Evolutionary conservation across 768 basidiomycete species (phyloP).

Genomic region (Gloeophyllum trabeum): DNA sequence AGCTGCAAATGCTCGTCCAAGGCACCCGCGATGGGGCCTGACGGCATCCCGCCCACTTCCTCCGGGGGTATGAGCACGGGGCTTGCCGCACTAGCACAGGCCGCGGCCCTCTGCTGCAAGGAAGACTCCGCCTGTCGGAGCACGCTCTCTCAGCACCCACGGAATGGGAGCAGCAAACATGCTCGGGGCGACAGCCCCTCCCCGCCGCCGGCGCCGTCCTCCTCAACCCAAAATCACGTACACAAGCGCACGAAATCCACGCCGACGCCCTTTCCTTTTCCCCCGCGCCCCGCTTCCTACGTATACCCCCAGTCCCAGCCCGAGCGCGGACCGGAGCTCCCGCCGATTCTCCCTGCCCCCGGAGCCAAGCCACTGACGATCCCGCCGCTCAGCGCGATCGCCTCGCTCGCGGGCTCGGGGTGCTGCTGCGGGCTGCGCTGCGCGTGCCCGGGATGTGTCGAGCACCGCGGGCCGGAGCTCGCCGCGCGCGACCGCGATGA

Average conservation of each 20-base stretch:
- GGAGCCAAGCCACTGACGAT: conserved; percentile 24
- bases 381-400: conserved; percentile 47
- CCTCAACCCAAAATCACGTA: background rate
- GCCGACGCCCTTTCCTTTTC: background rate
- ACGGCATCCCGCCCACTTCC: no score
- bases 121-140: background rate
- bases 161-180: background rate
- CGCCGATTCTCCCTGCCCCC: background rate
- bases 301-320: background rate
- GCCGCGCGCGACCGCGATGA: conserved; percentile 23
- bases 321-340: background rate
- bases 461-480: conserved; percentile 49
- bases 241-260: background rate
- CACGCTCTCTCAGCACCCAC: background rate
- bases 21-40: no score
- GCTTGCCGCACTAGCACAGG: conserved; percentile 26
- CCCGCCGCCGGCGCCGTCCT: background rate
- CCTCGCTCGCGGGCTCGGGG: conserved; percentile 52
- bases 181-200: background rate
- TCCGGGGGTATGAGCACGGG: no score
- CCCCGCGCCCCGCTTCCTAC: background rate
- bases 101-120: conserved; percentile 16
- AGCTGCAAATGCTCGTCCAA: conserved; percentile 40
- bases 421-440: conserved; percentile 65
- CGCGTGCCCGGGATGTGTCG: conserved; percentile 61